phyloP scores from a whole-genome alignment of 306 rosid species.

The Malus asiatica region DNA sequence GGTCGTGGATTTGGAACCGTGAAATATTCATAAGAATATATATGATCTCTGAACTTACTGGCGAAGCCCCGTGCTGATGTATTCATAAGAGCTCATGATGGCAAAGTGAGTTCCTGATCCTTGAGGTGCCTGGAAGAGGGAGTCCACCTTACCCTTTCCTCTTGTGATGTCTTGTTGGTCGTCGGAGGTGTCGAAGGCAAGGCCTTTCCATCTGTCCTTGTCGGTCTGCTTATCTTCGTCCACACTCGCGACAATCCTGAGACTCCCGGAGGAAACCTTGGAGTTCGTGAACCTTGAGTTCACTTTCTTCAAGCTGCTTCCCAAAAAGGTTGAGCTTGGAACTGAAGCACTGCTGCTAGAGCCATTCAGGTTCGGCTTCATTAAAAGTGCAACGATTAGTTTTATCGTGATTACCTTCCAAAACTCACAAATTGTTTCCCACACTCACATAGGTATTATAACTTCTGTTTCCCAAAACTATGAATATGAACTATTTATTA shows the following conservation, averaged over 20 bases:
- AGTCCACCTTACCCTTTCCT: slow-evolving; percentile 90
- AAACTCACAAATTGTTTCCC: background rate
- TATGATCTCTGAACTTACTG: slow-evolving; percentile 23
- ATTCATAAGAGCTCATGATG: slow-evolving; percentile 81
- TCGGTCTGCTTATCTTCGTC: slow-evolving; percentile 47
- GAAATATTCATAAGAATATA: background rate
- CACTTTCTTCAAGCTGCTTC: slow-evolving; percentile 73
- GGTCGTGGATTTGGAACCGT: background rate
- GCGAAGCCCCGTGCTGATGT: slow-evolving; percentile 69
- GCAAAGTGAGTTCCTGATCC: slow-evolving; percentile 62
- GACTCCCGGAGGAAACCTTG: slow-evolving; percentile 43
- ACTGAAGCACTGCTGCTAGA: slow-evolving; percentile 44
- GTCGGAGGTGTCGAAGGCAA: slow-evolving; percentile 67
- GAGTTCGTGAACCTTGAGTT: slow-evolving; percentile 34
- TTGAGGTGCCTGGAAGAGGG: slow-evolving; percentile 75
- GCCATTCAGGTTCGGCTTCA: slow-evolving; percentile 68
- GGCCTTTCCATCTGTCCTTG: slow-evolving; percentile 61
- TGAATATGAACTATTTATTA: too few relatives aligned
- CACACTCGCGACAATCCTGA: slow-evolving; percentile 46
- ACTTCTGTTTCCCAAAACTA: too few relatives aligned
- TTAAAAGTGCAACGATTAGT: background rate
- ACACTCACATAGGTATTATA: background rate
- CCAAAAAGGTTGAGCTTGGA: slow-evolving; percentile 67
- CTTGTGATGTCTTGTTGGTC: slow-evolving; percentile 97
- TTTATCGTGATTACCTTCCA: background rate